Percentiles rank a stretch among this genome's conserved stretches.
Evolutionary conservation across 768 basidiomycete genomes (phyloP).

Genomic region (Podaxis pistillaris): DNA sequence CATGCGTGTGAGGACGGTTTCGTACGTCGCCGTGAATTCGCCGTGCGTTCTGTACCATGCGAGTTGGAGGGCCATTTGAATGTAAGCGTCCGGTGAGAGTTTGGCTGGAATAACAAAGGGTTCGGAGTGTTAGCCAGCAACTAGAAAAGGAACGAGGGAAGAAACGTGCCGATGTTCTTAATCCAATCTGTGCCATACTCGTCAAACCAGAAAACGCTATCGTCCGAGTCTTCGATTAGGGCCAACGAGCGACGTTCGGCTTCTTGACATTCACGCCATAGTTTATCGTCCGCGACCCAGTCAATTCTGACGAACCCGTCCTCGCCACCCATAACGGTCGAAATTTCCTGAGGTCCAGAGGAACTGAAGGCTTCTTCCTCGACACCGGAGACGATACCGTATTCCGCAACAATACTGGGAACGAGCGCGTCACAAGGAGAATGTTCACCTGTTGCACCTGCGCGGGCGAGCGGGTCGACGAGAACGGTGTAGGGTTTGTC

Average conservation of each 20-base stretch:
- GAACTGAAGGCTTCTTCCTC: slow-evolving; percentile 42
- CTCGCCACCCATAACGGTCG: background rate
- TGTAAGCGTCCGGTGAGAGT: slow-evolving; percentile 74
- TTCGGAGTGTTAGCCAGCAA: background rate
- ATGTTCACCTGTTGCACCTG: slow-evolving; percentile 89
- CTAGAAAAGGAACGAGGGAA: background rate
- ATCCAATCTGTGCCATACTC: slow-evolving; percentile 90
- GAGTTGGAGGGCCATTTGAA: slow-evolving; percentile 90
- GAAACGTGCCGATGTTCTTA: slow-evolving; percentile 58
- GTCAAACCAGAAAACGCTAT: slow-evolving; percentile 77
- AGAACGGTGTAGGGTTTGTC: slow-evolving; percentile 85
- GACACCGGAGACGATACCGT: slow-evolving; percentile 69
- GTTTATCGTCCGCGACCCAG: slow-evolving; percentile 67
- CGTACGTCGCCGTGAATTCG: slow-evolving; percentile 85
- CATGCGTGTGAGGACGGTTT: slow-evolving; percentile 86
- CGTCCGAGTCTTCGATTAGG: slow-evolving; percentile 78
- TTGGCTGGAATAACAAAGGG: slow-evolving; percentile 28
- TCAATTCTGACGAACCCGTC: slow-evolving; percentile 43
- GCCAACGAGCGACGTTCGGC: slow-evolving; percentile 56
- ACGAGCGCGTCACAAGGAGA: slow-evolving; percentile 88
- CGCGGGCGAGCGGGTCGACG: slow-evolving; percentile 82
- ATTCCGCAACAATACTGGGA: slow-evolving; percentile 85
- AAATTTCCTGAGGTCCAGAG: slow-evolving; percentile 8
- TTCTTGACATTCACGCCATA: slow-evolving; percentile 51
- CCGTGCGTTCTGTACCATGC: slow-evolving; percentile 84